Conservation (phyloP, 306 rosid genomes). For the Pachyrhizus erosus region DNA sequence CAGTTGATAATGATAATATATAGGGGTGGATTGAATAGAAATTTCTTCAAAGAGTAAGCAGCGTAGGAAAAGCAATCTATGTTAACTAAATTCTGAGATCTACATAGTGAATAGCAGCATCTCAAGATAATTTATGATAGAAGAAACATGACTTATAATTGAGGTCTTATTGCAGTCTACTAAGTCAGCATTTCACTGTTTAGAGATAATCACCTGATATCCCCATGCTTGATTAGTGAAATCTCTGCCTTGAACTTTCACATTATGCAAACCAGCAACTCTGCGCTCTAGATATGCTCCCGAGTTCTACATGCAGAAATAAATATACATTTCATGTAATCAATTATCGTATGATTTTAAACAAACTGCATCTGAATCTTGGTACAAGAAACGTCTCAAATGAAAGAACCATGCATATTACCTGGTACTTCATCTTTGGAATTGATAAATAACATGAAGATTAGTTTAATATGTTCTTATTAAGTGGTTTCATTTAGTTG, state of each 20-base stretch:
- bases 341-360: no score
- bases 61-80: neutral
- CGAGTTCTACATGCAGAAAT: conserved; percentile 58
- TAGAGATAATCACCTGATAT: conserved; percentile 67
- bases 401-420: conserved; percentile 17
- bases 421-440: neutral
- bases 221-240: conserved; percentile 62
- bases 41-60: neutral
- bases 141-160: conserved; percentile 22
- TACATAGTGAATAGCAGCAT: conserved; percentile 8
- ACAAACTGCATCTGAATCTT: no score
- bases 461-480: conserved; percentile 6
- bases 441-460: neutral
- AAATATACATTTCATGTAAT: conserved; percentile 35
- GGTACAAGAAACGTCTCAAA: neutral
- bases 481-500: conserved; percentile 20
- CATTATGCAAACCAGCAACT: conserved; percentile 62
- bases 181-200: conserved; percentile 19
- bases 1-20: neutral
- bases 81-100: conserved; percentile 29
- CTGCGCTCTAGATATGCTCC: conserved; percentile 81
- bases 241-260: conserved; percentile 60
- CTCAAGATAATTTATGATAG: conserved; percentile 9
- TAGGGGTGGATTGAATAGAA: neutral
- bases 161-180: conserved; percentile 27